Evolutionary conservation across 2,329 filamentous ascomycete genomes (phyloP), one percentile per base, ranked within the genome.

Genomic region (Saccharata proteae): DNA sequence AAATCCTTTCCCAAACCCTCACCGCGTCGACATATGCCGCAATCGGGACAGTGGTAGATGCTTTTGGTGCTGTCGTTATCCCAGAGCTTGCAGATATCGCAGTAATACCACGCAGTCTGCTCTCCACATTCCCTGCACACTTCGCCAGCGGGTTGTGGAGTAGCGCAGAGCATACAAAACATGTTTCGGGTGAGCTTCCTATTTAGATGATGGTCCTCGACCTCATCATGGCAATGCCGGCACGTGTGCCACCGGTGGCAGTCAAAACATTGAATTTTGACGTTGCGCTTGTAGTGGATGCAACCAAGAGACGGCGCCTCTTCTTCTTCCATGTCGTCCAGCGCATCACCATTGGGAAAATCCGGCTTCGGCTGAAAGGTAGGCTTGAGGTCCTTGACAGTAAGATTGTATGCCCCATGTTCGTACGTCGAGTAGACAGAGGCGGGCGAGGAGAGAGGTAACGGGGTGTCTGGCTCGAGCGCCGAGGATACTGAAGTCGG

Each of bases 11-110:
- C 88, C 17, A 98, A 63, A 2, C 90, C 90, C 52, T 84, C 74
- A 2, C 90, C 90, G 35, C 86, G 77, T 36, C 90, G 73, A 52
- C 90, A 98, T 38, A 98, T 93, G 4, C 90, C 90, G 55, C 90
- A 98, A 48, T 96, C 90, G 47, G 77, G 72, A 55, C 90, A 98
- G 52, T 98, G 90, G 51, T 98, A 98, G 35, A 96, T 93, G 41
- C 78, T 80, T 54, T 92, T 94, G 42, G 75, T 77, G 33, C 76
- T 73, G 43, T 94, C 82, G 48, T 96, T 85, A 48, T 96, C 88
- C 90, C 90, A 98, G 2, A 98, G 67, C 58, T 94, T 94, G 66
- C 90, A 98, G 34, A 90, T 80, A 32, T 75, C 71, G 59, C 90
- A 98, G 52, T 92, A 98, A 55, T 96, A 96, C 48, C 80, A 80